phyloP scores from a whole-genome alignment of 2,329 filamentous ascomycete species.

The Verticillium nubilum region DNA sequence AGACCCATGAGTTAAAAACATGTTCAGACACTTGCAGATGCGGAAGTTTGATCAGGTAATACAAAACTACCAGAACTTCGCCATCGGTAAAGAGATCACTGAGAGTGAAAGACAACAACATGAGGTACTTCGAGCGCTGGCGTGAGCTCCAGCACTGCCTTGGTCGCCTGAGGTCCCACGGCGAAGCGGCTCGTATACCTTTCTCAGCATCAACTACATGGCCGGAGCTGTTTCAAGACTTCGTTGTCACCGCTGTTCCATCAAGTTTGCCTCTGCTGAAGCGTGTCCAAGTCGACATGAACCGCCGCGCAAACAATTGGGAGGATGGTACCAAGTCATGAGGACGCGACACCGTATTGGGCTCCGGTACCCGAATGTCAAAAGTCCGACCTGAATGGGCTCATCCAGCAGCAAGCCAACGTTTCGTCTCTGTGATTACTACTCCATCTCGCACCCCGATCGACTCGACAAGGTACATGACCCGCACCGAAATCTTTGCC shows the following conservation, averaged over 20 bases:
- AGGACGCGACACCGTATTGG: constrained; percentile 3
- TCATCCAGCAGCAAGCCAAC: constrained; percentile 31
- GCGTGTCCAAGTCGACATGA: constrained; percentile 12
- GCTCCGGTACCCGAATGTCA: constrained; percentile 15
- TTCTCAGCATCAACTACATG: constrained; percentile 16
- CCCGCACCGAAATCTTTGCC: constrained; percentile 31
- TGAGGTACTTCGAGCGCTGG: constrained; percentile 17
- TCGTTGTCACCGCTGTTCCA: constrained; percentile 17
- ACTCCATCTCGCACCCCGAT: constrained; percentile 22
- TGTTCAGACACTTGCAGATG: no score
- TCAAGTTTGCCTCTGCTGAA: constrained; percentile 17
- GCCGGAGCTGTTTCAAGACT: constrained; percentile 23
- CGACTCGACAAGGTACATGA: constrained; percentile 19
- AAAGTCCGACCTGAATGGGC: constrained; percentile 14
- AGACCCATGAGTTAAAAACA: no score
- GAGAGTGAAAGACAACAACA: constrained; percentile 1
- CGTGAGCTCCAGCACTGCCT: constrained; percentile 21
- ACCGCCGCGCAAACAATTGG: constrained; percentile 15
- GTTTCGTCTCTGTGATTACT: constrained; percentile 31
- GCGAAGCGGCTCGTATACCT: constrained; percentile 10
- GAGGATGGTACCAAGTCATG: constrained; percentile 11
- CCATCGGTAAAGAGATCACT: not conserved
- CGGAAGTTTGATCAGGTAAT: not conserved
- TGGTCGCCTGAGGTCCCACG: constrained; percentile 18
- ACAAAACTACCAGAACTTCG: not conserved